Conservation (phyloP, 768 basidiomycete species). For the Suillus paluster region DNA sequence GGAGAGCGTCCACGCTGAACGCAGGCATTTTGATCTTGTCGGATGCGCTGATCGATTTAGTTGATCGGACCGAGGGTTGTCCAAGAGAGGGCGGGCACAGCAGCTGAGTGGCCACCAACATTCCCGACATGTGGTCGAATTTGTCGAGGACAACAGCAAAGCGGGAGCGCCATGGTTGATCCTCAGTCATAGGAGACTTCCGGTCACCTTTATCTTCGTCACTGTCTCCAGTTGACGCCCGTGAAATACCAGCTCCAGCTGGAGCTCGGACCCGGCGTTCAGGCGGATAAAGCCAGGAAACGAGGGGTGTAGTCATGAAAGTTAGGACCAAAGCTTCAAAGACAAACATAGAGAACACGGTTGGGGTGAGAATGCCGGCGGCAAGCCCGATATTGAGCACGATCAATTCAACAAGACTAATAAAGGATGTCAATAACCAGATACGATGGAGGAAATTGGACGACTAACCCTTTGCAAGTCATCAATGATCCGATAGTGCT, state of each 20-base stretch:
- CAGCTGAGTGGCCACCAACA: constrained; percentile 90
- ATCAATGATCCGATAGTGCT: constrained; percentile 89
- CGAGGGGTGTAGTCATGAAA: constrained; percentile 85
- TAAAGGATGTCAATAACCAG: constrained; percentile 6
- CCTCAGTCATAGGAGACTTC: neutral
- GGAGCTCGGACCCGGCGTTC: constrained; percentile 55
- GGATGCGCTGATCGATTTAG: constrained; percentile 7
- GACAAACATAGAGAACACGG: constrained; percentile 96
- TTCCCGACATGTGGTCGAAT: constrained; percentile 83
- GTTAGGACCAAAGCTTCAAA: constrained; percentile 83
- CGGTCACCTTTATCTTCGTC: neutral
- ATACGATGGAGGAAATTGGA: constrained; percentile 16
- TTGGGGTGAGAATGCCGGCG: constrained; percentile 74
- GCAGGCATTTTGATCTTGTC: neutral
- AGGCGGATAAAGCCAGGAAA: constrained; percentile 70
- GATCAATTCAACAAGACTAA: constrained; percentile 87
- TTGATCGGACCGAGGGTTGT: neutral
- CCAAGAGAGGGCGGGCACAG: constrained; percentile 49
- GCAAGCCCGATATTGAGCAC: constrained; percentile 92
- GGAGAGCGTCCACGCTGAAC: constrained; percentile 69
- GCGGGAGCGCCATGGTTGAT: constrained; percentile 36
- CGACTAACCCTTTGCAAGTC: constrained; percentile 90
- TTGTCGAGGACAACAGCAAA: constrained; percentile 92
- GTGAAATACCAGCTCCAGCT: constrained; percentile 34
- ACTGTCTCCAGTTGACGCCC: neutral